Conservation (phyloP, 2,329 filamentous ascomycete species). For the Xylaria sp. region DNA sequence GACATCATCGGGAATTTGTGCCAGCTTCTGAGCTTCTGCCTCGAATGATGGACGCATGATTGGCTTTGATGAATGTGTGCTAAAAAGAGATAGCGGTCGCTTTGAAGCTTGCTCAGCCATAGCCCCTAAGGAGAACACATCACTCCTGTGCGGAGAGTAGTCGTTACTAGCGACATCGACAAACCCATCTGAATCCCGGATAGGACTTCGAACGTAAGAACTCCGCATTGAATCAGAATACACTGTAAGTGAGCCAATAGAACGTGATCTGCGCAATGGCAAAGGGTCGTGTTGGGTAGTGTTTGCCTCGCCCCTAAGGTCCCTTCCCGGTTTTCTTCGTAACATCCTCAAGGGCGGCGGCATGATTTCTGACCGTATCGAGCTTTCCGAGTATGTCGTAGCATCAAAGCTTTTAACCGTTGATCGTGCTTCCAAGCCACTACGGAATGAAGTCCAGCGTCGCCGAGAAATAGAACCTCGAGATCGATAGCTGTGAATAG, state of each 20-base stretch:
- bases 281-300: slow-evolving; percentile 68
- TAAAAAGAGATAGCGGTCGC: slow-evolving; percentile 64
- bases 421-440: slow-evolving; percentile 60
- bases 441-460: slow-evolving; percentile 70
- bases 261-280: slow-evolving; percentile 63
- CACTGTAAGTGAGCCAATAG: slow-evolving; percentile 67
- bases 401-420: slow-evolving; percentile 71
- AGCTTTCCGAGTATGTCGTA: slow-evolving; percentile 63
- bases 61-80: slow-evolving; percentile 70
- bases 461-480: slow-evolving; percentile 62
- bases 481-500: slow-evolving; percentile 61
- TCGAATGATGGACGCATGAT: slow-evolving; percentile 82
- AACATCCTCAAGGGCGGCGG: slow-evolving; percentile 70
- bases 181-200: slow-evolving; percentile 54
- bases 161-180: slow-evolving; percentile 58
- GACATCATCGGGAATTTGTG: slow-evolving; percentile 84
- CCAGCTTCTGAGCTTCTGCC: slow-evolving; percentile 84
- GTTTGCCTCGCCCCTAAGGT: slow-evolving; percentile 74
- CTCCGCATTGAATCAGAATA: slow-evolving; percentile 70
- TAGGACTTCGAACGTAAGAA: slow-evolving; percentile 61
- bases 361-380: slow-evolving; percentile 58
- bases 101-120: slow-evolving; percentile 63
- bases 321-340: slow-evolving; percentile 77
- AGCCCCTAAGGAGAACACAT: slow-evolving; percentile 68
- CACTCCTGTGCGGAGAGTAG: slow-evolving; percentile 54